Evolutionary conservation across 805 yeast genomes (phyloP).

Genomic region (Saccharomycopsis oosterbeekiorum): DNA sequence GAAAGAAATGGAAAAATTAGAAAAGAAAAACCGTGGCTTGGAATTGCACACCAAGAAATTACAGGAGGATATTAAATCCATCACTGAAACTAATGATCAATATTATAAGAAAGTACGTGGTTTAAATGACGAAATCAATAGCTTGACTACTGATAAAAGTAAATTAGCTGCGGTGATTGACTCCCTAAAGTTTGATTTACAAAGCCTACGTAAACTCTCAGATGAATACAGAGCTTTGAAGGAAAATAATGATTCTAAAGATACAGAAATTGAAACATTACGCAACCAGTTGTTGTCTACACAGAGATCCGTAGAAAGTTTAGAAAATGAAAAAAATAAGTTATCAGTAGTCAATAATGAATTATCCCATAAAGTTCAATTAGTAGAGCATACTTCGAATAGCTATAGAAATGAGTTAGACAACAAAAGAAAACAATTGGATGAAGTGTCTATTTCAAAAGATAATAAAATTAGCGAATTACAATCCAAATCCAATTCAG

Average conservation of each 20-base stretch:
- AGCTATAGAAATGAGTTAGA: slow-evolving; percentile 28
- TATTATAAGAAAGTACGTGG: slow-evolving; percentile 34
- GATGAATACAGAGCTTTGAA: slow-evolving; percentile 30
- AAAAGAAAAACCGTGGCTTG: slow-evolving; percentile 19
- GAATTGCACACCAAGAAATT: slow-evolving; percentile 22
- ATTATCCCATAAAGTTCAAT: slow-evolving; percentile 22
- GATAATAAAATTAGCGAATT: neutral
- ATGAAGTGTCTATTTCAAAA: slow-evolving; percentile 18
- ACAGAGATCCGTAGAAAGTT: slow-evolving; percentile 1
- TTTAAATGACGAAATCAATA: slow-evolving; percentile 29
- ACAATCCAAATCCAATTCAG: neutral
- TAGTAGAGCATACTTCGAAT: slow-evolving; percentile 25
- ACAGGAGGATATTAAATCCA: slow-evolving; percentile 30
- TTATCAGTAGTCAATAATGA: slow-evolving; percentile 24
- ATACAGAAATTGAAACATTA: slow-evolving; percentile 6
- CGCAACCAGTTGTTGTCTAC: slow-evolving; percentile 4
- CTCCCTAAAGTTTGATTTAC: slow-evolving; percentile 32
- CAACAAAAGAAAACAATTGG: slow-evolving; percentile 24
- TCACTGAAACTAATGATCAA: slow-evolving; percentile 28
- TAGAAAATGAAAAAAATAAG: slow-evolving; percentile 17
- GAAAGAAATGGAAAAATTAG: slow-evolving; percentile 22
- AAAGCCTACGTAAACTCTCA: slow-evolving; percentile 31
- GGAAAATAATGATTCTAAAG: slow-evolving; percentile 26
- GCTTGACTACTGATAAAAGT: slow-evolving; percentile 23
- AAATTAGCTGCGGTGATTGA: slow-evolving; percentile 22